A percentile compares a stretch with the other conserved stretches of the same genome.
phyloP scores from a whole-genome alignment of 2,329 filamentous ascomycete genomes.

The Neonectria hederae region DNA sequence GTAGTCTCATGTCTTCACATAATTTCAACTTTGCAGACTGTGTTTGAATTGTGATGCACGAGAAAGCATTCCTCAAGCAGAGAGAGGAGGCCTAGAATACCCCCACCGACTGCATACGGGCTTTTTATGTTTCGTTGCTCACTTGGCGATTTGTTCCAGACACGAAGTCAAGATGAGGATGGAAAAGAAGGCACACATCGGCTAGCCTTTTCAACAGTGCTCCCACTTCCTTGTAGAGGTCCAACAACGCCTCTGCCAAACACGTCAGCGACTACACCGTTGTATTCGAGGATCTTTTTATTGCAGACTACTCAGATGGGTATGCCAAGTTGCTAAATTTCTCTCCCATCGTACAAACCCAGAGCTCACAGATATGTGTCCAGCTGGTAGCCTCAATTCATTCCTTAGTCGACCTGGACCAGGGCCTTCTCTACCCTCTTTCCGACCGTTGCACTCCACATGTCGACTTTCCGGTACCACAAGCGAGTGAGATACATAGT shows the following conservation, averaged over 20 bases:
- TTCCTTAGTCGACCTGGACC: constrained; percentile 24
- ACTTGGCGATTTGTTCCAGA: too few species aligned
- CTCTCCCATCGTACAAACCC: neutral
- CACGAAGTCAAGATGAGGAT: too few species aligned
- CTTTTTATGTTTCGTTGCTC: too few species aligned
- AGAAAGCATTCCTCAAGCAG: too few species aligned
- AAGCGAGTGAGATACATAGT: constrained; percentile 49
- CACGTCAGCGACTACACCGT: neutral
- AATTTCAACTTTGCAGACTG: too few species aligned
- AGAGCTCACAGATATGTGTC: neutral
- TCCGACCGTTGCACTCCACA: constrained; percentile 50
- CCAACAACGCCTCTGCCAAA: neutral
- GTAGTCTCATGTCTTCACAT: too few species aligned
- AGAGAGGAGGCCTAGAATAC: too few species aligned
- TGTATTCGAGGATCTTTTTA: neutral
- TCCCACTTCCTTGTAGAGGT: neutral
- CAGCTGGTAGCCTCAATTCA: neutral
- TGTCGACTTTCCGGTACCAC: constrained; percentile 50
- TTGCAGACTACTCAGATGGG: neutral
- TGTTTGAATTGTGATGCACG: too few species aligned
- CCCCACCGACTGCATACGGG: too few species aligned
- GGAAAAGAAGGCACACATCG: neutral
- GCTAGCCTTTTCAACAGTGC: neutral
- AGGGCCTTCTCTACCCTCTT: constrained; percentile 46
- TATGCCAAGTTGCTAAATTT: neutral